Conservation (phyloP, 345 rosid genomes). For the Toxicodendron radicans region DNA sequence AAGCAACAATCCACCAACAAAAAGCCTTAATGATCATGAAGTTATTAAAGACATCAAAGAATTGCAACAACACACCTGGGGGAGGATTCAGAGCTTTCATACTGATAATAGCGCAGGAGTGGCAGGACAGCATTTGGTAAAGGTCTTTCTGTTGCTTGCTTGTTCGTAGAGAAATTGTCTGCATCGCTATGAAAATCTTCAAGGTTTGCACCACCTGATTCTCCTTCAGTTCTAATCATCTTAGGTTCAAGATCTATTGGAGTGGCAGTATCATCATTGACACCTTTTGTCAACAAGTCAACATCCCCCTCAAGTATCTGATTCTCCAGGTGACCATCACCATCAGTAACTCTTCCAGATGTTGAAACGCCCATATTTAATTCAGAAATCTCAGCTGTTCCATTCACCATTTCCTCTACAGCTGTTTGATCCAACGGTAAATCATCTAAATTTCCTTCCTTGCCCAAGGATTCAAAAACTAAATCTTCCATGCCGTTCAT, state of each 20-base stretch:
- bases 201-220: conserved; percentile 33
- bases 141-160: conserved; percentile 54
- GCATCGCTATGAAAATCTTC: conserved; percentile 35
- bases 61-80: conserved; percentile 55
- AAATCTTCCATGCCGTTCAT: conserved; percentile 56
- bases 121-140: conserved; percentile 60
- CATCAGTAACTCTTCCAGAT: conserved; percentile 34
- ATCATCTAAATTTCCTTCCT: conserved; percentile 39
- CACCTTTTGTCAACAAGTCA: conserved; percentile 26
- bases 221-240: conserved; percentile 30
- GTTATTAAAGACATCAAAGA: conserved; percentile 2
- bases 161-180: conserved; percentile 42
- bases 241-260: conserved; percentile 37
- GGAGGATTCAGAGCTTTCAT: conserved; percentile 79
- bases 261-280: conserved; percentile 28
- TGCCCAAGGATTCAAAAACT: conserved; percentile 45
- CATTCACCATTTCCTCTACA: conserved; percentile 32
- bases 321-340: conserved; percentile 32
- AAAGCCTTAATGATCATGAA: not conserved
- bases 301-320: conserved; percentile 39
- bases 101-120: conserved; percentile 60
- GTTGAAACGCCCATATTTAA: conserved; percentile 36
- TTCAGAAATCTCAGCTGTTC: conserved; percentile 29
- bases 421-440: conserved; percentile 25
- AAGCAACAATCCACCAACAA: not conserved